Base-by-base conservation (phyloP, 1,284 basidiomycete genomes). In the Cryptococcus sp. region DNA sequence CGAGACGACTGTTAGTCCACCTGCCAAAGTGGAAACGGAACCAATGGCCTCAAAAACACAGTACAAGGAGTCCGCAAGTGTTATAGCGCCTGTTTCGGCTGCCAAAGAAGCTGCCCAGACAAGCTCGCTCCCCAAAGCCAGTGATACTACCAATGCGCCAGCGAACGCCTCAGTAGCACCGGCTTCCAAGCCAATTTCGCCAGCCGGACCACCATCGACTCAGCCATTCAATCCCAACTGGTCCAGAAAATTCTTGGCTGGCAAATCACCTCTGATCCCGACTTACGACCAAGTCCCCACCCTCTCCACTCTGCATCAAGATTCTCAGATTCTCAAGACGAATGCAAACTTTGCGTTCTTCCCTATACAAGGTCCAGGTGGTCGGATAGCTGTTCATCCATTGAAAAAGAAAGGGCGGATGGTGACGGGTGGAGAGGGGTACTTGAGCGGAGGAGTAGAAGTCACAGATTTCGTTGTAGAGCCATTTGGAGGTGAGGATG, bases 331-430 rank as follows among this genome's bases (percentile, higher is more conserved):
- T 23, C 64, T 75, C 14, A 66, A 73, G 56, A 58, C 67, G 2
- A 74, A 75, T 3, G 54, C 62, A 0, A 7, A 62, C 5, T 66
- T 72, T 42, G 66, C 77, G 3, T 70, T 78, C 62, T 78, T 78
- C 66, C 79, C 79, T 3, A 70, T 80, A 30, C 67, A 76, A 10
- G 79, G 79, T 1, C 71, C 79, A 0, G 79, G 79, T 11, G 79
- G 79, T 0, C 62, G 77, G n/a, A 58, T 80, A 11, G 74, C 65
- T 3, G 69, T 77, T 1, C 78, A 79, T 58, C 66, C 76, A 0
- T 49, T 78, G 14, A 49, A 56, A 3, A 64, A 71, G 49, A 78
- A 73, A 55, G 78, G 78, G 0, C 61, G 79, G 8, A 57, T 80
- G 35, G 67, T 72, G 0, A 54, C 60, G n/a, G 71, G 72, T 4